Evolutionary conservation across 2,329 filamentous ascomycete species (phyloP), one percentile per base, ranked within the genome.

Genomic region (Colletotrichum sp.): DNA sequence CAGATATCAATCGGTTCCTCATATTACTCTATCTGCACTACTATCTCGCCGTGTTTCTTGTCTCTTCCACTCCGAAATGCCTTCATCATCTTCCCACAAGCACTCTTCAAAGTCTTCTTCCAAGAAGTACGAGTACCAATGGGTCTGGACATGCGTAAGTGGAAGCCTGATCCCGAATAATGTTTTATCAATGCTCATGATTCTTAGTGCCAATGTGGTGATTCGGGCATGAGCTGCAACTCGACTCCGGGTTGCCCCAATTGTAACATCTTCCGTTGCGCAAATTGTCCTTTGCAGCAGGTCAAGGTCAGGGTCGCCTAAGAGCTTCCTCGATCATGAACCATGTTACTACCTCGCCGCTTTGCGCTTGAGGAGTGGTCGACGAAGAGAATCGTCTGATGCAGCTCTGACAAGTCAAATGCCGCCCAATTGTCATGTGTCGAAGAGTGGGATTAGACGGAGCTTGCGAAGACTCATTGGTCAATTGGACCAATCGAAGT

Each of bases 91-190:
- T 61, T 30, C 30, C 7, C 63, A 36, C 6, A 61, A 15, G 18
- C 61, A 64, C 30, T 18, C 16, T 7, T 67, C 64, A 18, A 24
- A 12, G 39, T 10, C 26, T 30, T n/a, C 32, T 16, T 60, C 24
- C 34, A 39, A 28, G 21, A 34, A 32, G 57, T 21, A 36, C 26
- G 30, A 32, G 4, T 15, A 13, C 16, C 67, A 6, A n/a, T 55
- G n/a, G 7, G 28, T 75, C 7, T 76, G 74, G 74, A 76, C 74
- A 8, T 76, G 74, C 15, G 74, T 75, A 64, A 67, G 74, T 66
- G 18, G 18, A 48, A 48, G 43, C 26, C 26, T 5, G 43, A 8
- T 10, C 9, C 2, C 13, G 5, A 15, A n/a, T n/a, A 30, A 32
- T 32, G 9, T 32, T 32, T 5, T 32, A 60, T 16, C n/a, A 28